Base-by-base conservation (phyloP, 2,329 filamentous ascomycete species). In the Venturia aucupariae region DNA sequence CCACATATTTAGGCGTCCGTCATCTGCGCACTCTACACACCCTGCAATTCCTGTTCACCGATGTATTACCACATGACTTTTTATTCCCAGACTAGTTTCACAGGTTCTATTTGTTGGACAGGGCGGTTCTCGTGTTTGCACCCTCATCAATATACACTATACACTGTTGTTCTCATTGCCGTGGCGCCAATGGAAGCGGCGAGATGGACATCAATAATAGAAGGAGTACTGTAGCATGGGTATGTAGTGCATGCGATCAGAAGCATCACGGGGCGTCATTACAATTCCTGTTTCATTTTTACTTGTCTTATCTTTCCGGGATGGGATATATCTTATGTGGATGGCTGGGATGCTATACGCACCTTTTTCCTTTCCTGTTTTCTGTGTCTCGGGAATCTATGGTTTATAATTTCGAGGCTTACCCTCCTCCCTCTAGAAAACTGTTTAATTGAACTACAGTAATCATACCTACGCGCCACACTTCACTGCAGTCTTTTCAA, bases 11-110 rank as follows among this genome's bases (percentile, higher is more conserved):
- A 6, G 19, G 44, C n/a, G n/a, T 10, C 17, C 35, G 35, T n/a
- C 27, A 24, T 60, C 30, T 41, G 41, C 59, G n/a, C 41, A 41
- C 38, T 27, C 4, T 15, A 15, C 35, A 60, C 38, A 41, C 17
- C n/a, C 41, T 60, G 35, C 41, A 42, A 17, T 32, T 44, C 24
- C 27, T 59, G 8, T 44, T 60, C 35, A 17, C 15, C 15, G 41
- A 41, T 60, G 59, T 60, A 60, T 60, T 60, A 60, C 35, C 59
- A 60, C 59, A 42, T 38, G 35, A 60, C 41, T 44, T 19, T 44
- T 35, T 17, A 22, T 44, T 60, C n/a, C 10, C 32, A 22, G 51
- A 38, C 15, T n/a, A 35, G 51, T 57, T 35, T 57, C 27, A 32
- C 11, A 19, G 11, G 27, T 57, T 57, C 7, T 27, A 10, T 32